Evolutionary conservation across 2,329 filamentous ascomycete species (phyloP), one percentile per base, ranked within the genome.

Genomic region (Pseudogymnoascus pannorum): DNA sequence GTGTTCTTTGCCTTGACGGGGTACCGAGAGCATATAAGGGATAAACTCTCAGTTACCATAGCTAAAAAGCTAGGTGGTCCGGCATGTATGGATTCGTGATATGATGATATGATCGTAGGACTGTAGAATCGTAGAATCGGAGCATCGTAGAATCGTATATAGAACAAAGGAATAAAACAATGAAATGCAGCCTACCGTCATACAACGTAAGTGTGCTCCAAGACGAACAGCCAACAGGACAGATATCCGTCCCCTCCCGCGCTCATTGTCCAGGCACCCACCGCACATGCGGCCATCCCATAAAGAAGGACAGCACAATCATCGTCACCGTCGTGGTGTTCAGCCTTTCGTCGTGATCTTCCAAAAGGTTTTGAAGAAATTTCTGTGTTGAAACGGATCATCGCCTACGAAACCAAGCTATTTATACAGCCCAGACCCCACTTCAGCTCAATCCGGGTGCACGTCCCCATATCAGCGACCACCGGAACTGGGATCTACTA

Each of bases 1-100:
- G 83, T 84, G 74, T 75, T 96, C 83, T 96, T 80, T 88, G 92
- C 91, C 90, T 83, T 81, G 84, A 88, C 86, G 82, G 82, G 81
- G 80, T 88, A 94, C 91, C 89, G 89, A 91, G 83, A 83, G 79
- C 81, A 87, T 87, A 91, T 81, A 75, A 81, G 72, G 76, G 74
- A 73, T 69, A 75, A 79, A 61, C 69, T 75, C 81, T 83, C 84
- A 85, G 84, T 86, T 83, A 81, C 83, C 79, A 79, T 67, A 71
- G 67, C 69, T 66, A 11, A 60, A 54, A 65, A 61, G 67, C 66
- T 68, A 66, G 66, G 66, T 72, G 66, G 68, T 72, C 71, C 18
- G 48, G 48, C 48, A 54, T 54, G n/a, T 51, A 54, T 54, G 26
- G 48, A 54, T 54, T 54, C 48, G 48, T 54, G 48, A 54, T 54